Percentiles rank a stretch among this genome's conserved stretches.
Conservation (phyloP, 1,284 basidiomycete species). For the Boletus mariae region DNA sequence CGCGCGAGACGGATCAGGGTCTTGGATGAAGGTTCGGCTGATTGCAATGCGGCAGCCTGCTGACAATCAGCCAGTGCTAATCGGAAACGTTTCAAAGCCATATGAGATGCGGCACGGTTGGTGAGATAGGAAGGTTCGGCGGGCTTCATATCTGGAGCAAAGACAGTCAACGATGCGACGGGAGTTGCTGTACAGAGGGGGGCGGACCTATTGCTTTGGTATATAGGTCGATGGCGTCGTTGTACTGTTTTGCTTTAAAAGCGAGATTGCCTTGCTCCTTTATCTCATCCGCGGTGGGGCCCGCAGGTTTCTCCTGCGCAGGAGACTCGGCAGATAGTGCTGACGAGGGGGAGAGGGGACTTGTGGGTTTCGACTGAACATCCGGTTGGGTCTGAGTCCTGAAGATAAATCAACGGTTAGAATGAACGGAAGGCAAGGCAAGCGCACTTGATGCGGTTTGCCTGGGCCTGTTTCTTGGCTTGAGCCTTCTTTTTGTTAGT, state of each 20-base stretch:
- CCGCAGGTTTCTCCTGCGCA: conserved; percentile 13
- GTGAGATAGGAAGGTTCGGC: conserved; percentile 74
- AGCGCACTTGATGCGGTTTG: conserved; percentile 26
- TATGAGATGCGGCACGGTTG: conserved; percentile 84
- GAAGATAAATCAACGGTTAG: conserved; percentile 8
- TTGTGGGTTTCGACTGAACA: conserved; percentile 12
- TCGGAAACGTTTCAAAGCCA: conserved; percentile 75
- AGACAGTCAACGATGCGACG: conserved; percentile 7
- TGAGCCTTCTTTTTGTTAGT: conserved; percentile 38
- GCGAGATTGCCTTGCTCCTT: conserved; percentile 74
- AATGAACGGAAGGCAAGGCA: background rate
- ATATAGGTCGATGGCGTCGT: conserved; percentile 74
- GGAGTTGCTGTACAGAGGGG: conserved; percentile 2
- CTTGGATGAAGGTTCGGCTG: conserved; percentile 51
- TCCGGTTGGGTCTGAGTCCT: conserved; percentile 19
- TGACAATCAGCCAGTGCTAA: conserved; percentile 78
- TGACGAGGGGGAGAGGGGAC: conserved; percentile 19
- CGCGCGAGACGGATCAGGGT: conserved; percentile 76
- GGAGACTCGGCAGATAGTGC: conserved; percentile 22
- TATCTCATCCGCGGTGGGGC: conserved; percentile 50
- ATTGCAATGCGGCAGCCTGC: conserved; percentile 64
- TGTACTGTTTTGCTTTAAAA: conserved; percentile 67
- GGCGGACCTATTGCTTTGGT: conserved; percentile 65
- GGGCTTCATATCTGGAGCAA: conserved; percentile 53
- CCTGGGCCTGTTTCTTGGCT: conserved; percentile 31